These are phyloP conservation scores for Pichia sp. DNA, from an alignment of 1,139 yeast genomes.

Conservation along the genomic window DNA sequence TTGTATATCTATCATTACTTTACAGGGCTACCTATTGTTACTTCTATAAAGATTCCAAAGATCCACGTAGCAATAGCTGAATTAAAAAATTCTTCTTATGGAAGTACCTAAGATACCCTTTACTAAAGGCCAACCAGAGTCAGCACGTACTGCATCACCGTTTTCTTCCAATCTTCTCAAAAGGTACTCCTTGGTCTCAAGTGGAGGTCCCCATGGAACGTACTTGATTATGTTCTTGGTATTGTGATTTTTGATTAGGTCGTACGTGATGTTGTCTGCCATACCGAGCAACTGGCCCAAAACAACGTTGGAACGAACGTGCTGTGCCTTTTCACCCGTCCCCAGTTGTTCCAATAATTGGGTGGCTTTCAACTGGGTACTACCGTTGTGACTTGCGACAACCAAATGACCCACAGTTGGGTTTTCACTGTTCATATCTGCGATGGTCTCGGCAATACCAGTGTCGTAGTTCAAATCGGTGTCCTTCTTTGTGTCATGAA, in stretches of 20 bases:
- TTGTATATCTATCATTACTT: background rate
- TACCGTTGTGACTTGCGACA: constrained; percentile 86
- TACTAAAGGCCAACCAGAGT: constrained; percentile 77
- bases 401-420: constrained; percentile 77
- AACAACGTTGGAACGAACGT: constrained; percentile 59
- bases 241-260: constrained; percentile 58
- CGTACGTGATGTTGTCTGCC: constrained; percentile 87
- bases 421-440: constrained; percentile 51
- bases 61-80: background rate
- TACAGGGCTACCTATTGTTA: background rate
- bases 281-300: constrained; percentile 92
- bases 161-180: constrained; percentile 92
- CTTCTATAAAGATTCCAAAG: background rate
- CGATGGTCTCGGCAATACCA: constrained; percentile 59
- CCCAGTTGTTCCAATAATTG: constrained; percentile 39
- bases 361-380: constrained; percentile 73
- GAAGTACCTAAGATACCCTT: constrained; percentile 50
- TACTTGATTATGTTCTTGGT: constrained; percentile 82
- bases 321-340: constrained; percentile 14
- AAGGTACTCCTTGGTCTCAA: constrained; percentile 87
- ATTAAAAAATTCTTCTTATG: constrained; percentile 37
- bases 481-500: constrained; percentile 70
- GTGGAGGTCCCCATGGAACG: constrained; percentile 98
- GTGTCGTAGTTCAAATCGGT: constrained; percentile 74
- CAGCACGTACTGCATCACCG: constrained; percentile 89